Evolutionary conservation across 805 yeast genomes (phyloP).

Genomic region (Candida parachauliodes): DNA sequence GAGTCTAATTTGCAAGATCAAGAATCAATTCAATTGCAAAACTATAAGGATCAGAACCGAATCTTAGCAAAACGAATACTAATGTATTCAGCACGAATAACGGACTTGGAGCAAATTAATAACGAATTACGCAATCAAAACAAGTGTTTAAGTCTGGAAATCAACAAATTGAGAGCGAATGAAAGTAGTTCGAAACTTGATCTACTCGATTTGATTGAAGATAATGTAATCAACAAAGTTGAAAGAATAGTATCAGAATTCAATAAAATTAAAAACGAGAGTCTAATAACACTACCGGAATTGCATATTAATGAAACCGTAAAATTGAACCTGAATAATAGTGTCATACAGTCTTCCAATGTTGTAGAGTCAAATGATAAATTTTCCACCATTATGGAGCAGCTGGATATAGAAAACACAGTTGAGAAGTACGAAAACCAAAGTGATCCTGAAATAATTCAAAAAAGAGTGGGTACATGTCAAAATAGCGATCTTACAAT

Average conservation of each 20-base stretch:
- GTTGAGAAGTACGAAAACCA: no score
- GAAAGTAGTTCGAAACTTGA: neutral
- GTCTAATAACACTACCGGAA: no score
- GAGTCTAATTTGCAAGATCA: neutral
- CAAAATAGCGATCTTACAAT: no score
- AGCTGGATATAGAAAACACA: conserved; percentile 2
- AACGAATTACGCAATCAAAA: conserved; percentile 51
- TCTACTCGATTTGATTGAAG: no score
- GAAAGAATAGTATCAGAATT: no score
- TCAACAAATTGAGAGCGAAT: neutral
- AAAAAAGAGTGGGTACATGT: no score
- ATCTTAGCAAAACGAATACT: conserved; percentile 61
- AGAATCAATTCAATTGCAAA: neutral
- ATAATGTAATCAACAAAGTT: no score
- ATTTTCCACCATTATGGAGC: conserved; percentile 5
- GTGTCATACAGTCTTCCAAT: no score
- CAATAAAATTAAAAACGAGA: no score
- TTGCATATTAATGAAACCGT: no score
- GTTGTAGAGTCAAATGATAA: neutral
- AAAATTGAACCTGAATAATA: no score
- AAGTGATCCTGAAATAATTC: no score
- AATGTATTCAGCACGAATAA: conserved; percentile 45
- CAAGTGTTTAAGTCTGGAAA: conserved; percentile 8
- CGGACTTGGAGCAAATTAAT: conserved; percentile 50
- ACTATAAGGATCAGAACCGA: conserved; percentile 46